Conservation (phyloP, 108 stramenopile genomes). For the Nitzschia sp. region DNA sequence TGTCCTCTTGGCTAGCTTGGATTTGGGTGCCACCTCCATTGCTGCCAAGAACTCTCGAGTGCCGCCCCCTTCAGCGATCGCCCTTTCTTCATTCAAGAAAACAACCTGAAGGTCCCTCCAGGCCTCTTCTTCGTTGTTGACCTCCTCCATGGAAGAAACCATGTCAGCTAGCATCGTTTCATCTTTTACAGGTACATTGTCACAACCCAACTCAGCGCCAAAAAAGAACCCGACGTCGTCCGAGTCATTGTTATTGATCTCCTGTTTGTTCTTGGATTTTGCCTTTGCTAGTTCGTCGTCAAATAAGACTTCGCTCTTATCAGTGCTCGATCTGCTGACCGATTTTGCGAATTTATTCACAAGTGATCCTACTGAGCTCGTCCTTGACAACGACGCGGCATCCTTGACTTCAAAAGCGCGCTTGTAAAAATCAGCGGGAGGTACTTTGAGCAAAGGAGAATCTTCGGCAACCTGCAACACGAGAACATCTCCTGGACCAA, state of each 20-base stretch:
- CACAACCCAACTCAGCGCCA: slow-evolving; percentile 5
- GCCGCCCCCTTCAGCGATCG: neutral
- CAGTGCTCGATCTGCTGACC: neutral
- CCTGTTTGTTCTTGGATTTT: neutral
- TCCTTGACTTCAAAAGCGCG: neutral
- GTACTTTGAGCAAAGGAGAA: slow-evolving; percentile 62
- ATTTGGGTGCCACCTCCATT: slow-evolving; percentile 62
- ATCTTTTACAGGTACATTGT: slow-evolving; percentile 3
- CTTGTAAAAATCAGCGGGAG: slow-evolving; percentile 65
- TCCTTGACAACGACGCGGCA: slow-evolving; percentile 1
- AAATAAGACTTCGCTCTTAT: slow-evolving; percentile 1
- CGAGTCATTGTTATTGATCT: neutral
- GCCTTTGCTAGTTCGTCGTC: neutral
- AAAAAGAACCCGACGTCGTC: slow-evolving; percentile 8
- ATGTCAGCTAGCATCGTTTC: neutral
- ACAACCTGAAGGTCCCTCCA: slow-evolving; percentile 74
- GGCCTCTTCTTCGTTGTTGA: slow-evolving; percentile 23
- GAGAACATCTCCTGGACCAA: slow-evolving; percentile 67
- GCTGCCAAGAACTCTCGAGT: slow-evolving; percentile 75
- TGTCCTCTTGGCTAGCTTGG: slow-evolving; percentile 52
- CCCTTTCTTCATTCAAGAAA: slow-evolving; percentile 24
- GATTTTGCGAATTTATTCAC: slow-evolving; percentile 18
- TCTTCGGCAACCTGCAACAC: slow-evolving; percentile 71
- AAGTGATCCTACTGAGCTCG: slow-evolving; percentile 22
- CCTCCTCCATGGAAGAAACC: slow-evolving; percentile 8